Evolutionary conservation across 352 stramenopile genomes (phyloP).

Genomic region (Globisporangium paroecandrum): DNA sequence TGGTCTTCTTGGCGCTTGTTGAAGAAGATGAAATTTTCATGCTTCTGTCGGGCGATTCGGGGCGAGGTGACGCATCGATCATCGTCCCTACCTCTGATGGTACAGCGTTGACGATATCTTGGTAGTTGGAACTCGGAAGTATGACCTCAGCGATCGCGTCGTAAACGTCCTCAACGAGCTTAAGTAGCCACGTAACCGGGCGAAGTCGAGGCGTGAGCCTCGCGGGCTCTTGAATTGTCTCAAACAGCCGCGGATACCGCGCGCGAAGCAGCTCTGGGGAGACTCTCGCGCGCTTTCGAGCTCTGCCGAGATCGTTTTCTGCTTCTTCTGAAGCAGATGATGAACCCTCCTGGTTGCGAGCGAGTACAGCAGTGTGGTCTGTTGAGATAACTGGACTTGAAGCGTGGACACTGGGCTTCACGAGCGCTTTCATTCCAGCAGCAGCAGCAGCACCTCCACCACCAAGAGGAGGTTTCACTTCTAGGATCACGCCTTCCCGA

Average conservation of each 20-base stretch:
- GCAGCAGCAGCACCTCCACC: not conserved
- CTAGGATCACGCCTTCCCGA: not conserved
- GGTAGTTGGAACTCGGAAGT: not conserved
- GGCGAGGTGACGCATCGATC: slow-evolving; percentile 2
- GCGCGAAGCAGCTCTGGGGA: slow-evolving; percentile 31
- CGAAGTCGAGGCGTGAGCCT: slow-evolving; percentile 32
- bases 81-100: not conserved
- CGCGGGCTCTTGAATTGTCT: slow-evolving; percentile 22
- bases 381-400: not conserved
- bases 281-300: slow-evolving; percentile 5
- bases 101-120: not conserved
- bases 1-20: not conserved
- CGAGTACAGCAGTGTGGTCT: not conserved
- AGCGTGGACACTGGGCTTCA: not conserved
- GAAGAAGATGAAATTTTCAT: not conserved
- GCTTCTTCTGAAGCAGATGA: not conserved
- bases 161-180: slow-evolving; percentile 64
- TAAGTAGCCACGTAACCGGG: slow-evolving; percentile 60
- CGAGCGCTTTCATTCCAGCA: not conserved
- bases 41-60: slow-evolving; percentile 5
- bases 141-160: slow-evolving; percentile 36
- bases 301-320: not conserved
- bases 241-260: slow-evolving; percentile 53
- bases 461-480: not conserved
- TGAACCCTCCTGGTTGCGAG: slow-evolving; percentile 14